These are phyloP conservation scores for Fusarium neocosmosporiellum DNA, from an alignment of 2,329 filamentous ascomycete species.

Conservation along the genomic window DNA sequence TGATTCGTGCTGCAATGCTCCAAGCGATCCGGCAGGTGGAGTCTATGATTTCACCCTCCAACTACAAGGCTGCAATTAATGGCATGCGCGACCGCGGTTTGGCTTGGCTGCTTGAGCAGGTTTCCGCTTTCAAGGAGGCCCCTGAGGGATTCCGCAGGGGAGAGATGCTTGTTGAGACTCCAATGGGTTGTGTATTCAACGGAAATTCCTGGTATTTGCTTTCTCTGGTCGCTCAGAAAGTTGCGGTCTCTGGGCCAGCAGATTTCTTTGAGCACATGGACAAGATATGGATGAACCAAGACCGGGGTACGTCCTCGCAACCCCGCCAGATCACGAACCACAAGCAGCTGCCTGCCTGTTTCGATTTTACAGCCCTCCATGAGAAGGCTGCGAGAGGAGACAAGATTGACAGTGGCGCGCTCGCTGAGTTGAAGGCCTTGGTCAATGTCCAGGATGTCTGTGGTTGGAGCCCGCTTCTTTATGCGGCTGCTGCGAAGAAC, in stretches of 20 bases:
- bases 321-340: too few relatives aligned
- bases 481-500: not conserved
- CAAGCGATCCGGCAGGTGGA: not conserved
- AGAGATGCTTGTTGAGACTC: too few relatives aligned
- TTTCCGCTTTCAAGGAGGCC: too few relatives aligned
- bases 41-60: not conserved
- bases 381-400: not conserved
- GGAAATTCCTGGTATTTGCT: too few relatives aligned
- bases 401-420: not conserved
- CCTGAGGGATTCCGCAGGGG: too few relatives aligned
- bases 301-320: too few relatives aligned
- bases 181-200: too few relatives aligned
- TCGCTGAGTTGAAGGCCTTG: not conserved
- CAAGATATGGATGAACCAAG: too few relatives aligned
- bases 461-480: not conserved
- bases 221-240: too few relatives aligned
- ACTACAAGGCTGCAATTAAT: not conserved
- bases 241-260: too few relatives aligned
- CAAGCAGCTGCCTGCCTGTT: not conserved
- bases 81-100: not conserved
- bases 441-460: not conserved
- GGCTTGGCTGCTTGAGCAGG: not conserved
- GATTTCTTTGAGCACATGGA: too few relatives aligned
- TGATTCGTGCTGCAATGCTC: not conserved
- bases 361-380: not conserved